Percentiles rank a stretch among this genome's conserved stretches.
Evolutionary conservation across 2,329 filamentous ascomycete species (phyloP).

Genomic region (Xylariaceae sp.): DNA sequence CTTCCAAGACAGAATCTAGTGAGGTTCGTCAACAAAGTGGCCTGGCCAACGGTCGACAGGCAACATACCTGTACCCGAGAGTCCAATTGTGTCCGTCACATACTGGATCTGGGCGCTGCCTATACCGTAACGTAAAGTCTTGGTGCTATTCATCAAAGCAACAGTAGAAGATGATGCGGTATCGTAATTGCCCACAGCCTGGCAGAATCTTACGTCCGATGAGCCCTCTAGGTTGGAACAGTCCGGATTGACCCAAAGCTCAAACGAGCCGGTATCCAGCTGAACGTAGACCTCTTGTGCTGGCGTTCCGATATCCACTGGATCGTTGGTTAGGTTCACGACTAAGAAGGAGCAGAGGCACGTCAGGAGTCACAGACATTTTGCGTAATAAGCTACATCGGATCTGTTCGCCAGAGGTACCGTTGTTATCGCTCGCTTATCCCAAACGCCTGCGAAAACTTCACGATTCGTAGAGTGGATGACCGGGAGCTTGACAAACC

Average conservation of each 20-base stretch:
- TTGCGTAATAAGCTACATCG: slow-evolving; percentile 51
- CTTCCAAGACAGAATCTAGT: slow-evolving; percentile 35
- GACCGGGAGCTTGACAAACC: slow-evolving; percentile 37
- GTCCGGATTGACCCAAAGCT: slow-evolving; percentile 60
- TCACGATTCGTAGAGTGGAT: slow-evolving; percentile 38
- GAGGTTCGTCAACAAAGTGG: not conserved
- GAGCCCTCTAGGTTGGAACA: slow-evolving; percentile 40
- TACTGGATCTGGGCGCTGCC: slow-evolving; percentile 48
- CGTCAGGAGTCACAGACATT: slow-evolving; percentile 29
- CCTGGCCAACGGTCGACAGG: not conserved
- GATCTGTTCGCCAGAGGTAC: slow-evolving; percentile 45
- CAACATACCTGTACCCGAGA: slow-evolving; percentile 33
- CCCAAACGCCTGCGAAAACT: slow-evolving; percentile 36
- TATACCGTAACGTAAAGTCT: slow-evolving; percentile 46
- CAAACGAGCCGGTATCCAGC: slow-evolving; percentile 56
- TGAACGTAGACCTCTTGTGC: slow-evolving; percentile 50
- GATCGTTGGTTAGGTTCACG: not conserved
- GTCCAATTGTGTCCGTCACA: slow-evolving; percentile 39
- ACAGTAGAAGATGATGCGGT: slow-evolving; percentile 37
- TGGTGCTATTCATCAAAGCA: slow-evolving; percentile 27
- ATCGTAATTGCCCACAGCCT: slow-evolving; percentile 41
- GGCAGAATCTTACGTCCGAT: slow-evolving; percentile 41
- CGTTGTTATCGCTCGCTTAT: slow-evolving; percentile 32
- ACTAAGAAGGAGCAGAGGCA: not conserved
- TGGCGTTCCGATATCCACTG: slow-evolving; percentile 50